Conservation (phyloP, 1,139 yeast genomes). For the Yamadazyma oceani region DNA sequence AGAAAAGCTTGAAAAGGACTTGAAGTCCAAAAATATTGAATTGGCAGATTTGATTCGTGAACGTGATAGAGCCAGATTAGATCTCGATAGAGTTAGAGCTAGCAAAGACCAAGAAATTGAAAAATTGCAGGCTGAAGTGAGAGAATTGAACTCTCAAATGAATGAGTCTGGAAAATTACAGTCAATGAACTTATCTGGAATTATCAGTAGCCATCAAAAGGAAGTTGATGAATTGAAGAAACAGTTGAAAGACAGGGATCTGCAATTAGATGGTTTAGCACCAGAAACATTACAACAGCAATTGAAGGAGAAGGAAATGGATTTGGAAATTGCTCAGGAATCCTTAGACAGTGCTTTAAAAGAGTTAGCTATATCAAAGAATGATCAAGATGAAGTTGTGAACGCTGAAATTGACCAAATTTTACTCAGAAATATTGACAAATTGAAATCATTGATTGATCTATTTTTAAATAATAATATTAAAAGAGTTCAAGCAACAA, state of each 20-base stretch:
- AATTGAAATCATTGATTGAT: slow-evolving; percentile 63
- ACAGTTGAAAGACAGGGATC: slow-evolving; percentile 33
- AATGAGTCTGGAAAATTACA: slow-evolving; percentile 67
- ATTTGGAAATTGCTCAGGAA: slow-evolving; percentile 76
- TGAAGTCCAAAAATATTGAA: slow-evolving; percentile 83
- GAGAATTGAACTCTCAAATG: slow-evolving; percentile 60
- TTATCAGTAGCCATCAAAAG: slow-evolving; percentile 62
- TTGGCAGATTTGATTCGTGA: slow-evolving; percentile 87
- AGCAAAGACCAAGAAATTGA: slow-evolving; percentile 68
- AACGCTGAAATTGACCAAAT: slow-evolving; percentile 62
- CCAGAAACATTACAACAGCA: slow-evolving; percentile 41
- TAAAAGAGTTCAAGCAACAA: slow-evolving; percentile 69
- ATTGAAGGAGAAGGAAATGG: slow-evolving; percentile 71
- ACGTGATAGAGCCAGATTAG: slow-evolving; percentile 85
- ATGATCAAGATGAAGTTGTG: slow-evolving; percentile 53
- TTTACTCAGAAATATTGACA: slow-evolving; percentile 48
- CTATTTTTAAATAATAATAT: slow-evolving; percentile 70
- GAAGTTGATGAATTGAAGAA: slow-evolving; percentile 48
- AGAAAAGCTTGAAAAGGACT: slow-evolving; percentile 79
- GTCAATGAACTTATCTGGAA: slow-evolving; percentile 61
- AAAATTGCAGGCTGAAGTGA: slow-evolving; percentile 61
- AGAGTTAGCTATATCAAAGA: slow-evolving; percentile 58
- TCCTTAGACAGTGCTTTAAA: slow-evolving; percentile 73
- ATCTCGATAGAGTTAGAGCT: slow-evolving; percentile 71
- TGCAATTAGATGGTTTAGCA: slow-evolving; percentile 22